A percentile compares a stretch with the other conserved stretches of the same genome.
These are phyloP conservation scores for Populus hybrid DNA, from an alignment of 441 rosid genomes.

Conservation along the genomic window DNA sequence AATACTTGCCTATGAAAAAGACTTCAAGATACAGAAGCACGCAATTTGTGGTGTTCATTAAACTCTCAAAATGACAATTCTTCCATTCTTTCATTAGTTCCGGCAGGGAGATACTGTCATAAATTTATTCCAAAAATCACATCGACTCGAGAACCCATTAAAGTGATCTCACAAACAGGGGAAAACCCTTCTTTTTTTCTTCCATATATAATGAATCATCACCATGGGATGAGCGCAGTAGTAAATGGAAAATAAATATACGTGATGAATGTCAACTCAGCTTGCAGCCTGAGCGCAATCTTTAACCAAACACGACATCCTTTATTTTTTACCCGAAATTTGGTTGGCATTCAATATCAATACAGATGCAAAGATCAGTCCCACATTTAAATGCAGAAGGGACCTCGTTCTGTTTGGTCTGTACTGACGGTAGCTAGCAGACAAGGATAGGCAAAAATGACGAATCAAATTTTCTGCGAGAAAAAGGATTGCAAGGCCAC, in stretches of 20 bases:
- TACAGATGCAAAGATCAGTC: neutral
- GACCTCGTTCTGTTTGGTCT: neutral
- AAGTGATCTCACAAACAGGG: neutral
- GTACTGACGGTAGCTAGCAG: constrained; percentile 6
- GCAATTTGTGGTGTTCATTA: neutral
- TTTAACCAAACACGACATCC: too few species aligned
- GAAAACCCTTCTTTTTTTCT: neutral
- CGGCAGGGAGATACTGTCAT: neutral
- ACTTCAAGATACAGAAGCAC: neutral
- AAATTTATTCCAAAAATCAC: neutral
- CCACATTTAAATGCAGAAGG: constrained; percentile 7
- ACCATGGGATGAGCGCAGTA: neutral
- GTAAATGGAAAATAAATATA: neutral
- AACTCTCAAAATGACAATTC: neutral
- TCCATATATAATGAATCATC: neutral
- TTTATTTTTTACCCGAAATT: neutral
- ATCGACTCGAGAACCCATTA: neutral
- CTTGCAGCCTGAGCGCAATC: neutral
- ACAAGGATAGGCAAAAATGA: constrained; percentile 1
- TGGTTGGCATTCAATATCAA: neutral
- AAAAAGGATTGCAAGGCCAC: neutral
- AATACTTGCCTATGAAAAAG: neutral
- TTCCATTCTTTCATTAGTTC: neutral
- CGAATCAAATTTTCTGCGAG: neutral
- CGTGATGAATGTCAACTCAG: neutral